These are phyloP conservation scores for Vicia faba DNA, from an alignment of 306 rosid genomes.

Conservation along the genomic window DNA sequence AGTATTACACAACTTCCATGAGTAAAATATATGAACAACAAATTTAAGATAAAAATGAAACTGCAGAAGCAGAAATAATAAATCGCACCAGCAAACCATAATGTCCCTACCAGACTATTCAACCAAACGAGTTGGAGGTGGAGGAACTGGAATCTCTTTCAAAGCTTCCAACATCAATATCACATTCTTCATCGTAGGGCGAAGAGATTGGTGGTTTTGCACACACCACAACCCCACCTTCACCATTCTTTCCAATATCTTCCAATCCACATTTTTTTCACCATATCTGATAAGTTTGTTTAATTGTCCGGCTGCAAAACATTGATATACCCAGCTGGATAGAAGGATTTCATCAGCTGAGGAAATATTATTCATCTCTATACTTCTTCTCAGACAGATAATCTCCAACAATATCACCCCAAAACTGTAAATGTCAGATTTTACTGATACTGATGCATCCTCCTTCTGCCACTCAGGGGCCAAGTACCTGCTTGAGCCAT, in stretches of 20 bases:
- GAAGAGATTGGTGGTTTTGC: slow-evolving; percentile 38
- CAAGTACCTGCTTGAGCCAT: slow-evolving; percentile 23
- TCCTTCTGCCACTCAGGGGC: slow-evolving; percentile 48
- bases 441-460: slow-evolving; percentile 27
- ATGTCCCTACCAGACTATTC: slow-evolving; percentile 2
- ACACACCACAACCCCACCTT: slow-evolving; percentile 52
- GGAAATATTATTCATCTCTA: slow-evolving; percentile 25
- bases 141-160: slow-evolving; percentile 44
- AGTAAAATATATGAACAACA: background rate
- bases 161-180: slow-evolving; percentile 48
- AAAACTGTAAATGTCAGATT: slow-evolving; percentile 42
- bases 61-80: background rate
- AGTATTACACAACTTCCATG: background rate
- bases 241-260: slow-evolving; percentile 46
- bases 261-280: slow-evolving; percentile 38
- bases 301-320: slow-evolving; percentile 40
- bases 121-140: slow-evolving; percentile 24
- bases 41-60: slow-evolving; percentile 5
- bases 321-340: slow-evolving; percentile 41
- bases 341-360: slow-evolving; percentile 32
- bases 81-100: background rate
- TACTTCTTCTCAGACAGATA: slow-evolving; percentile 32
- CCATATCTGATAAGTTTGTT: slow-evolving; percentile 15
- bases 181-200: slow-evolving; percentile 44
- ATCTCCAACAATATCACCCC: slow-evolving; percentile 44